Percentiles rank a stretch among this genome's conserved stretches.
These are phyloP conservation scores for Rhizomucor miehei DNA, from an alignment of 371 early-diverging fungal species.

Conservation along the genomic window DNA sequence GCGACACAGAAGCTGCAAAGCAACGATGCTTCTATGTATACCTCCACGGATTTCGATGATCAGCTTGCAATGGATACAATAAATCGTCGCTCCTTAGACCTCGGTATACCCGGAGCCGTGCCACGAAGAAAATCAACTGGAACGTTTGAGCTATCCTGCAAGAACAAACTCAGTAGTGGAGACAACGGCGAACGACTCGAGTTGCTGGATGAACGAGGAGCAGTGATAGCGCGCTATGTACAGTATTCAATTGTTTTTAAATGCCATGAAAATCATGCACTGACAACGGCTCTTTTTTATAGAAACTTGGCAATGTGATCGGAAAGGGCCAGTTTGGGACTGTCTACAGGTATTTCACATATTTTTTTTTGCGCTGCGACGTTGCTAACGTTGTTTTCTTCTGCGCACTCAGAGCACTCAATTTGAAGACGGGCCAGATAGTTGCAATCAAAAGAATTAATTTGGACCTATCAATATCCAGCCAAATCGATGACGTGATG, in stretches of 20 bases:
- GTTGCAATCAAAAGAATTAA: constrained; percentile 85
- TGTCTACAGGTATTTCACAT: constrained; percentile 64
- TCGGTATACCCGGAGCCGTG: neutral
- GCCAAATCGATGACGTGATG: constrained; percentile 49
- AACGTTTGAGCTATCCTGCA: constrained; percentile 1
- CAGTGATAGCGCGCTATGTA: constrained; percentile 22
- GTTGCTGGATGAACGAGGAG: constrained; percentile 9
- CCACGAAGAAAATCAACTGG: constrained; percentile 24
- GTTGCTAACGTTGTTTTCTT: no score
- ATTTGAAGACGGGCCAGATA: constrained; percentile 79
- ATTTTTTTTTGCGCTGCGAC: neutral
- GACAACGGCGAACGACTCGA: constrained; percentile 13
- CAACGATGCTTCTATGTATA: no score
- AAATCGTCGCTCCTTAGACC: no score
- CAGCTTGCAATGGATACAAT: neutral
- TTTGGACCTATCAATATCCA: constrained; percentile 40
- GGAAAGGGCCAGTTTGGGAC: constrained; percentile 89
- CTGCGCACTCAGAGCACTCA: constrained; percentile 68
- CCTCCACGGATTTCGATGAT: neutral
- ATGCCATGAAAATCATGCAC: neutral
- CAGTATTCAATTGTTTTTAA: neutral
- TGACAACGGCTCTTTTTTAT: neutral
- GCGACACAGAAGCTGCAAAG: no score
- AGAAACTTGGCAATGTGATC: constrained; percentile 80
- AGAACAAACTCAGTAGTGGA: neutral